These are phyloP conservation scores for Aquilaria agallochum DNA, from an alignment of 441 rosid species.

Conservation along the genomic window DNA sequence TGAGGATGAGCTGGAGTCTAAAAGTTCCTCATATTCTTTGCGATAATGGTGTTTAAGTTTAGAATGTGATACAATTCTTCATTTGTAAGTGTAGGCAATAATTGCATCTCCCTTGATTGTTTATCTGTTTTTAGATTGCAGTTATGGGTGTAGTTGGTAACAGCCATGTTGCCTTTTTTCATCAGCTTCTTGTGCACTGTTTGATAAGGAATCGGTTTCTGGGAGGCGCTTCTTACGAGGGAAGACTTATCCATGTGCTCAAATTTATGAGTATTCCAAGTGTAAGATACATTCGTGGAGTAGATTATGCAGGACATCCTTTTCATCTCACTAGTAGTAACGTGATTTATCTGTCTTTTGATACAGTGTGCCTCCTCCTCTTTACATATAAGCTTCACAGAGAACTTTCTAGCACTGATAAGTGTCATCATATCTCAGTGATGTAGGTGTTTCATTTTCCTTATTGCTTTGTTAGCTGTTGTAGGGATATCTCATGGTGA, in stretches of 20 bases:
- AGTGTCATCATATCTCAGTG: slow-evolving; percentile 55
- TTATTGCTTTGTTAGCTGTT: slow-evolving; percentile 8
- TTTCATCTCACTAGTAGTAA: slow-evolving; percentile 16
- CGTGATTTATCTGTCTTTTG: slow-evolving; percentile 12
- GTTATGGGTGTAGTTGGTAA: too few species aligned
- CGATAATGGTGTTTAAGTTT: too few species aligned
- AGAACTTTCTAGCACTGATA: slow-evolving; percentile 40
- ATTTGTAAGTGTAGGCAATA: too few species aligned
- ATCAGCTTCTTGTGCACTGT: slow-evolving; percentile 39
- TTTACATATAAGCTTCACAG: slow-evolving; percentile 80
- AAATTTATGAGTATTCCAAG: slow-evolving; percentile 74
- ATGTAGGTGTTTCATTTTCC: slow-evolving; percentile 41
- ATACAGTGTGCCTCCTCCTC: slow-evolving; percentile 70
- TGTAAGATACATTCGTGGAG: slow-evolving; percentile 37
- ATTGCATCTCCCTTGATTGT: too few species aligned
- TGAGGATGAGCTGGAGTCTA: too few species aligned
- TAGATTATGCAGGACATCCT: slow-evolving; percentile 1
- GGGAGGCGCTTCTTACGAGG: slow-evolving; percentile 50
- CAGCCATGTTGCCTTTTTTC: slow-evolving; percentile 6
- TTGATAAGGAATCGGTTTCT: slow-evolving; percentile 52
- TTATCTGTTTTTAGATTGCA: too few species aligned
- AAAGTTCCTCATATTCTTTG: too few species aligned
- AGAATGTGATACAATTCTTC: too few species aligned
- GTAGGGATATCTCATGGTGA: too few species aligned
- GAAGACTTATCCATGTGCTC: slow-evolving; percentile 58